These are phyloP conservation scores for Striga asiatica DNA, from an alignment of 257 asterid species.

Conservation along the genomic window DNA sequence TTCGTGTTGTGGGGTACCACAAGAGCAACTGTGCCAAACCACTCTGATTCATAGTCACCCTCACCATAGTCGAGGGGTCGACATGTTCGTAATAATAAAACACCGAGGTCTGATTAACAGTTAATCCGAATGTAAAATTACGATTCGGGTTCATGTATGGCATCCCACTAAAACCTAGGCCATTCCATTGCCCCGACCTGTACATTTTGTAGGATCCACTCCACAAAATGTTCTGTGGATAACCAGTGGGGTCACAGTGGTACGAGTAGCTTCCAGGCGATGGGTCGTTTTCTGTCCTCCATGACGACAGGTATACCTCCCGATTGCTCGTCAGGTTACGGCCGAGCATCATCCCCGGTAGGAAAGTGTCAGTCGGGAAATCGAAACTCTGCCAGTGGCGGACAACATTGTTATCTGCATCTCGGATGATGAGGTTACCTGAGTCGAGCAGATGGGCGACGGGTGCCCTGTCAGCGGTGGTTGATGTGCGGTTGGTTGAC, in stretches of 20 bases:
- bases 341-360: conserved; percentile 34
- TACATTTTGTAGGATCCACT: background rate
- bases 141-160: background rate
- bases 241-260: conserved; percentile 23
- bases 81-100: conserved; percentile 16
- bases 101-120: no score
- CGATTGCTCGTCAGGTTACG: conserved; percentile 13
- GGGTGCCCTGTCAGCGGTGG: background rate
- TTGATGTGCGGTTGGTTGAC: conserved; percentile 14
- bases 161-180: conserved; percentile 30
- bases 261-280: conserved; percentile 16
- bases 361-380: conserved; percentile 27
- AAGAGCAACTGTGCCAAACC: conserved; percentile 8
- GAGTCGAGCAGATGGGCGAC: background rate
- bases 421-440: conserved; percentile 26
- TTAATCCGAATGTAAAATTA: no score
- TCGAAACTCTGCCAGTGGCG: conserved; percentile 9
- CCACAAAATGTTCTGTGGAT: conserved; percentile 20
- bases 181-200: conserved; percentile 46
- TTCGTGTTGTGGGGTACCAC: no score
- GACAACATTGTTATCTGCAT: conserved; percentile 7
- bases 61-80: conserved; percentile 15
- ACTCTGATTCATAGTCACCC: conserved; percentile 1
- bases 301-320: conserved; percentile 23
- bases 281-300: conserved; percentile 31